phyloP scores from a whole-genome alignment of 2,329 filamentous ascomycete genomes.

The Apiospora saccharicola region DNA sequence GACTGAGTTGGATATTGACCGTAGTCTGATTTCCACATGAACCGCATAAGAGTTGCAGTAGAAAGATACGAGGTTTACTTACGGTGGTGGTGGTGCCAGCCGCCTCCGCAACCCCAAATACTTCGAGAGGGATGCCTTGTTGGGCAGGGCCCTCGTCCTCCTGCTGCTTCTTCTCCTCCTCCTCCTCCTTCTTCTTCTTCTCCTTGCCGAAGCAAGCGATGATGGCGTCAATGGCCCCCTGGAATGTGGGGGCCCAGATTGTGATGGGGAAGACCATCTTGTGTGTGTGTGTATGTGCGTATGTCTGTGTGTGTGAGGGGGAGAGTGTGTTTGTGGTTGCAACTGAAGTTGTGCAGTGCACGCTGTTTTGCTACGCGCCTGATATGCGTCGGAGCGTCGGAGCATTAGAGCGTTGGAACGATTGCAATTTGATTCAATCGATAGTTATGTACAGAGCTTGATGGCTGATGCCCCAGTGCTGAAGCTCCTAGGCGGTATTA shows the following conservation, averaged over 20 bases:
- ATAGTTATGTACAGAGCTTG: background rate
- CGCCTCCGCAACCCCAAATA: background rate
- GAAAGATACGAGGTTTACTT: background rate
- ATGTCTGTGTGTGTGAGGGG: background rate
- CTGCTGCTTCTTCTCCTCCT: background rate
- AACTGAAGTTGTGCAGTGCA: background rate
- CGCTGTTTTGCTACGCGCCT: background rate
- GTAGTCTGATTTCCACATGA: background rate
- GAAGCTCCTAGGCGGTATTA: background rate
- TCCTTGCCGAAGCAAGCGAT: background rate
- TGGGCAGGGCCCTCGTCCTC: background rate
- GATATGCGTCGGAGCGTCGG: background rate
- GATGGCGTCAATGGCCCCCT: constrained; percentile 3
- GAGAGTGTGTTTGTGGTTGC: background rate
- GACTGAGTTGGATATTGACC: background rate
- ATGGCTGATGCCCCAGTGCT: background rate
- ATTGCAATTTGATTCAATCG: constrained; percentile 2
- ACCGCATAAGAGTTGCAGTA: background rate
- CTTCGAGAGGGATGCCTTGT: background rate
- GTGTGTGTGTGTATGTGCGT: background rate
- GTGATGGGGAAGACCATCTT: background rate
- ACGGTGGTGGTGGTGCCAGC: background rate
- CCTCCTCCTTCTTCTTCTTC: background rate
- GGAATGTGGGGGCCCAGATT: background rate
- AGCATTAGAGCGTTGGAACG: background rate